Evolutionary conservation across 257 asterid genomes (phyloP).

Genomic region (Solanum commersonii): DNA sequence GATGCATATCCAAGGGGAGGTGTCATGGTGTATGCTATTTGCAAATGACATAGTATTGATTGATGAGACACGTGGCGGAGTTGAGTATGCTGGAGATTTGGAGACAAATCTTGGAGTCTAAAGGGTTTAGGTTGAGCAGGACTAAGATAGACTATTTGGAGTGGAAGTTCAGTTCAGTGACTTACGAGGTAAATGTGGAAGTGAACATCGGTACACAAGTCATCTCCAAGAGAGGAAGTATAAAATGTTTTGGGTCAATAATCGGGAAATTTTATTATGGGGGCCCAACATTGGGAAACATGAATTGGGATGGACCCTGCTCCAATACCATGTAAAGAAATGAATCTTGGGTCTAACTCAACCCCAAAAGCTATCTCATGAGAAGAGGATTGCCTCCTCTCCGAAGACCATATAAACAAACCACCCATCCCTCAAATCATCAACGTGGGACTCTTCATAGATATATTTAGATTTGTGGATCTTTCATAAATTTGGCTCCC

Average conservation of each 20-base stretch:
- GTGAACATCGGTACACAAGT: neutral
- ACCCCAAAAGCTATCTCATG: neutral
- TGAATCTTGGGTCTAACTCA: neutral
- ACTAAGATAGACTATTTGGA: neutral
- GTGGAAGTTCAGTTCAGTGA: neutral
- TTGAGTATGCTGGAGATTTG: neutral
- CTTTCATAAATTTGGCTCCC: neutral
- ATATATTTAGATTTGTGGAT: neutral
- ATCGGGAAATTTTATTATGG: neutral
- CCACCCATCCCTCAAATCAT: neutral
- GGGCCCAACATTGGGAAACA: neutral
- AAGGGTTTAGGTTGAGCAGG: too few species aligned
- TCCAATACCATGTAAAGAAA: neutral
- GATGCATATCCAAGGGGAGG: neutral
- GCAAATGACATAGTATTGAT: neutral
- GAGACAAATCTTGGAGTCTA: neutral
- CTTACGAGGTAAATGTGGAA: neutral
- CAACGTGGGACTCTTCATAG: neutral
- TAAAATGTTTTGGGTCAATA: neutral
- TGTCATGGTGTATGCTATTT: neutral
- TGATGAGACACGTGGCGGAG: neutral
- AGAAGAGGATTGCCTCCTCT: neutral
- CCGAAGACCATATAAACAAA: neutral
- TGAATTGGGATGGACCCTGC: neutral
- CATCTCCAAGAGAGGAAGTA: neutral